Percentiles rank a stretch among this genome's conserved stretches.
These are phyloP conservation scores for Exophiala dermatitidis DNA, from an alignment of 2,329 filamentous ascomycete species.

Conservation along the genomic window DNA sequence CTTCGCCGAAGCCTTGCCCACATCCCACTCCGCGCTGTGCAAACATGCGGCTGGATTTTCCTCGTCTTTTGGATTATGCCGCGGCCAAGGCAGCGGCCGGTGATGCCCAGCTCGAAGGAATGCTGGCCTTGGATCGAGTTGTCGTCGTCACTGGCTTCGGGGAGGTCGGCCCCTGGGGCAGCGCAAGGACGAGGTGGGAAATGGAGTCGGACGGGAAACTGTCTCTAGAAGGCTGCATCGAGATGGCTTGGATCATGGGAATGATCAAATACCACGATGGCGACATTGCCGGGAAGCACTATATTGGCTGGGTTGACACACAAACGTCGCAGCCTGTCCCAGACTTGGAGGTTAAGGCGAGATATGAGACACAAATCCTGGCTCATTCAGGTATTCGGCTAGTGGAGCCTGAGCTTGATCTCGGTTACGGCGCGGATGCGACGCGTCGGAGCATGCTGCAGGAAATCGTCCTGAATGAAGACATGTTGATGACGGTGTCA, in stretches of 20 bases:
- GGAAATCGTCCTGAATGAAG: constrained; percentile 94
- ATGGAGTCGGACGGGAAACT: constrained; percentile 98
- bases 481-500: constrained; percentile 91
- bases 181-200: constrained; percentile 95
- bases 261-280: constrained; percentile 98
- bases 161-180: constrained; percentile 98
- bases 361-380: constrained; percentile 94
- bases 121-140: constrained; percentile 97
- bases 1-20: too few species aligned
- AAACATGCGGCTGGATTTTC: constrained; percentile 98
- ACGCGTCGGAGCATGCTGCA: constrained; percentile 79
- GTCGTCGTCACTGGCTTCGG: constrained; percentile 96
- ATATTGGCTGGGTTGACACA: constrained; percentile 90
- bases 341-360: constrained; percentile 94
- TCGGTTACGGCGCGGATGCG: constrained; percentile 94
- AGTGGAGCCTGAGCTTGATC: constrained; percentile 96
- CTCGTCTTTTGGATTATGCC: constrained; percentile 83
- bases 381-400: constrained; percentile 96
- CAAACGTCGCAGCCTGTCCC: constrained; percentile 94
- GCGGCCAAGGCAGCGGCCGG: constrained; percentile 72
- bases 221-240: constrained; percentile 92
- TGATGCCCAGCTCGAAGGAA: constrained; percentile 82
- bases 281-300: constrained; percentile 86
- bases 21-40: constrained; percentile 45
- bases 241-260: constrained; percentile 99